Base-by-base conservation (phyloP, 108 stramenopile genomes). In the Fragilaria crotonensis region DNA sequence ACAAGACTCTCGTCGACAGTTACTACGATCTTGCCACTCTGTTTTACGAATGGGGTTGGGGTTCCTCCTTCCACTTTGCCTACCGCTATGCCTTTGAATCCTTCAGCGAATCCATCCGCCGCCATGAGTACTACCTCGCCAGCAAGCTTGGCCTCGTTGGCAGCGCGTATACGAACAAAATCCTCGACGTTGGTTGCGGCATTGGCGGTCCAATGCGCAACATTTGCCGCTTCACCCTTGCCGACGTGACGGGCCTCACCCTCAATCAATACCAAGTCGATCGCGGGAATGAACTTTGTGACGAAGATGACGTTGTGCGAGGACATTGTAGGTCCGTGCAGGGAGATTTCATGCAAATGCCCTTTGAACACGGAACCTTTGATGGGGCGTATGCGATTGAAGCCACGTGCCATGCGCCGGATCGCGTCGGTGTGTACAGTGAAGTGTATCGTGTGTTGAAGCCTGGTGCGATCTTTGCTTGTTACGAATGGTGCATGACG, bases 41-140 rank as follows among this genome's bases (percentile, higher is more conserved):
- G 67, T 95, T 97, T 71, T 97, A 97, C 72, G 94, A 95, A 67
- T 96, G 83, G 73, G 96, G 96, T 20, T 97, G 96, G 96, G 89
- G 81, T 20, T 45, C 57, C 48, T 83, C 75, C 47, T 97, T 97
- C 72, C 96, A 97, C 63, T 97, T 96, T 61, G 85, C 84, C 25
- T 84, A 87, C 46, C 89, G 94, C 4, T 81, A 60, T 46, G 62
- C 76, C 25, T 66, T 73, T 45, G 96, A 97, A 70, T 33, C 62
- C 21, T 96, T 97, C 53, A 49, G 63, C 22, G 92, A 95, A 62
- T 78, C 81, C 17, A 90, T 92, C 66, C 83, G 84, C 56, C 81
- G 96, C 56, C 90, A 90, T 48, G 96, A 97, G 69, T 87, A 89
- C 68, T 62, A 78, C 41, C 69, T 97, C 49, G 87, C 87, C 45